phyloP scores from a whole-genome alignment of 2,329 filamentous ascomycete genomes.

The Fusarium sp. region DNA sequence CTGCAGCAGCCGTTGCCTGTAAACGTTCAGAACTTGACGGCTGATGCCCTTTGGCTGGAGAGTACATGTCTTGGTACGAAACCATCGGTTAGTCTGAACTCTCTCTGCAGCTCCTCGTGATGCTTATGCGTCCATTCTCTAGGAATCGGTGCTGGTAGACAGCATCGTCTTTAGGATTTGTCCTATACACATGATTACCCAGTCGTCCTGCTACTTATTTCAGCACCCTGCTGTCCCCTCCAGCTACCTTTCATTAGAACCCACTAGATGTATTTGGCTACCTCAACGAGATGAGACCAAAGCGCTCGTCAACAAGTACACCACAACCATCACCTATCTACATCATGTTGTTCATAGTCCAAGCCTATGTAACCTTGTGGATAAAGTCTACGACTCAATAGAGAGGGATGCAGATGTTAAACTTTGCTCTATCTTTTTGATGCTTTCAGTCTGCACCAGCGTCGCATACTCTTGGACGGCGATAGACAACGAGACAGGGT shows the following conservation, averaged over 20 bases:
- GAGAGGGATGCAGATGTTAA: constrained; percentile 40
- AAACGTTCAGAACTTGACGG: constrained; percentile 49
- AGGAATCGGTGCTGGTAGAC: constrained; percentile 49
- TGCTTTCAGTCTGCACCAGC: constrained; percentile 48
- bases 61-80: constrained; percentile 47
- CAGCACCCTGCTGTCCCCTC: constrained; percentile 42
- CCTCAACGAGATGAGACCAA: constrained; percentile 49
- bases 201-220: constrained; percentile 49
- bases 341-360: constrained; percentile 50
- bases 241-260: constrained; percentile 42
- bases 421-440: constrained; percentile 44
- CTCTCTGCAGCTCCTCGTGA: neutral
- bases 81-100: constrained; percentile 42
- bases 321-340: constrained; percentile 46
- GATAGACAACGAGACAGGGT: constrained; percentile 42
- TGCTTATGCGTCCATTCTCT: constrained; percentile 4
- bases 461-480: constrained; percentile 49
- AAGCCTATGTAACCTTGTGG: constrained; percentile 43
- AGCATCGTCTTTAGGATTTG: constrained; percentile 49
- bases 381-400: constrained; percentile 48
- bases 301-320: constrained; percentile 47
- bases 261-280: constrained; percentile 50
- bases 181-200: constrained; percentile 48
- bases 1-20: constrained; percentile 40
- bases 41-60: constrained; percentile 51